Base-by-base conservation (phyloP, 768 basidiomycete genomes). In the Cystofilobasidium ferigula region DNA sequence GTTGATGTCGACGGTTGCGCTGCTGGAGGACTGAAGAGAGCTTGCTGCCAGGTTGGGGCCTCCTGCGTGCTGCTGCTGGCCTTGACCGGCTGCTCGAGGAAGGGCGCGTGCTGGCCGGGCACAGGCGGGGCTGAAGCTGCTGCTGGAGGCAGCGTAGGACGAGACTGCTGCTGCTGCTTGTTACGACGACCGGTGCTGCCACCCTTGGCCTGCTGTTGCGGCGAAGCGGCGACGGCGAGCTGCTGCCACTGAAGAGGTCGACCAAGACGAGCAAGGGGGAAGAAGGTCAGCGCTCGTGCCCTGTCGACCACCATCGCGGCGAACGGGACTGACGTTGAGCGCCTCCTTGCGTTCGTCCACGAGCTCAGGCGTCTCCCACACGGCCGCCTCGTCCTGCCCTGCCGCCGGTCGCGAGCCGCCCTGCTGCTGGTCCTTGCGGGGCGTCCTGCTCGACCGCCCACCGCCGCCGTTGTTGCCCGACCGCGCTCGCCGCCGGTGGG, bases 121-220 rank as follows among this genome's bases (percentile, higher is more conserved):
- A 48, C 20, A 12, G 45, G 45, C 45, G 45, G 45, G 7, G 45
- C 45, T 8, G 45, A 48, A 7, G 24, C 45, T 9, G 24, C 45
- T 12, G 45, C 8, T 48, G 16, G 13, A 48, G 45, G 45, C 20
- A 48, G 45, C 6, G 45, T 20, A 22, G 45, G 45, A 13, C 45
- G 45, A 42, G 40, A n/a, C n/a, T n/a, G n/a, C n/a, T n/a, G n/a
- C n/a, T n/a, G 40, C 45, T 48, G 45, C 45, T 48, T 48, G 45
- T 20, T 7, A 48, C 9, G 8, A 12, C 45, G 45, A 7, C 45
- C 45, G 22, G 16, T 13, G 45, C 13, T 48, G 45, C 24, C 24
- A 7, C 13, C 7, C 45, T 48, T 48, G 45, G 13, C 20, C 22
- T 48, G 10, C 6, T 7, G 45, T 22, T 18, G 24, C 24, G 45